Conservation (phyloP, 805 yeast genomes). For the Cyberlindnera mrakii region DNA sequence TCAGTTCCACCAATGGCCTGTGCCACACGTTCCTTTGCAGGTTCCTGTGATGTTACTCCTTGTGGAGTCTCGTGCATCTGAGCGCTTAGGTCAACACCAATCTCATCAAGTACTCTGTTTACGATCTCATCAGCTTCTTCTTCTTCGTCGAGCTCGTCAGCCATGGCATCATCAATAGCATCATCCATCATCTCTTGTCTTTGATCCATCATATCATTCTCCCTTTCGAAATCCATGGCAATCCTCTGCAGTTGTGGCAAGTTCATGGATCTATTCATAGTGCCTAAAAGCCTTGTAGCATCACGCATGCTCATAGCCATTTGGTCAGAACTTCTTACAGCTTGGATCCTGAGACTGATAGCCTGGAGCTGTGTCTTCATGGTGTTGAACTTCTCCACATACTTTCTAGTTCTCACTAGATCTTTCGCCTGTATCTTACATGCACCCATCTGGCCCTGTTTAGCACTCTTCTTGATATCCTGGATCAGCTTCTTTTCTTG, state of each 20-base stretch:
- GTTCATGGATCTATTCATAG: conserved; percentile 89
- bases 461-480: conserved; percentile 90
- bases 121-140: conserved; percentile 91
- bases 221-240: conserved; percentile 92
- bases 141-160: conserved; percentile 79
- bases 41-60: conserved; percentile 22
- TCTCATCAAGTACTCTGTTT: conserved; percentile 87
- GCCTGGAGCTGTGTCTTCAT: conserved; percentile 97
- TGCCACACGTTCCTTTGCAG: conserved; percentile 37
- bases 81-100: conserved; percentile 76
- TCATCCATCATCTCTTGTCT: conserved; percentile 99
- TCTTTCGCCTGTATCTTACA: conserved; percentile 96
- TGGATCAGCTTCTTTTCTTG: conserved; percentile 85
- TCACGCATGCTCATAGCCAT: conserved; percentile 94
- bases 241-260: conserved; percentile 82
- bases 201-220: conserved; percentile 96
- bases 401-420: conserved; percentile 75
- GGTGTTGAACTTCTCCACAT: conserved; percentile 78
- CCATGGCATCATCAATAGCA: conserved; percentile 95
- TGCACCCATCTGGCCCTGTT: conserved; percentile 80
- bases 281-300: conserved; percentile 76
- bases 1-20: conserved; percentile 44
- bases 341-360: conserved; percentile 80
- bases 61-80: conserved; percentile 42
- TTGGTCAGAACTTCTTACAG: conserved; percentile 89